Percentiles rank a stretch among this genome's conserved stretches.
Conservation (phyloP, 768 basidiomycete genomes). For the Pisolithus albus region DNA sequence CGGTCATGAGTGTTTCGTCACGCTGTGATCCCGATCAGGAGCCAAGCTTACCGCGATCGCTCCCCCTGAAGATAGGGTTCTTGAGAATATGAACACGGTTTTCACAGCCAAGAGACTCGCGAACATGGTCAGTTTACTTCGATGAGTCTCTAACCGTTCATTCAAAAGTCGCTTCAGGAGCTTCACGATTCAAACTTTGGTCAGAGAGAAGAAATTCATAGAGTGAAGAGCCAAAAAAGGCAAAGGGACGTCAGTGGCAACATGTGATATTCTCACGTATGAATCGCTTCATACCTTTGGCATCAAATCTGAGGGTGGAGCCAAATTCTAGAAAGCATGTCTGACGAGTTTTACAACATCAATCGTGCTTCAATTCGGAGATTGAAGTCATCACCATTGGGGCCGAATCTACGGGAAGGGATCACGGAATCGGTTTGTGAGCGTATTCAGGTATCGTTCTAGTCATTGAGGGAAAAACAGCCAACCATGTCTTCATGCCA, state of each 20-base stretch:
- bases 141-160: neutral
- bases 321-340: neutral
- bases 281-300: neutral
- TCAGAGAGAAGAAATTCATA: slow-evolving; percentile 77
- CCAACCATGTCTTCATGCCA: too few species aligned
- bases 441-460: neutral
- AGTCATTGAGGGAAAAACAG: too few species aligned
- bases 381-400: neutral
- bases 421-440: neutral
- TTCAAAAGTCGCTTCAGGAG: slow-evolving; percentile 40
- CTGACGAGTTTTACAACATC: neutral
- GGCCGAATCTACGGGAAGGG: neutral
- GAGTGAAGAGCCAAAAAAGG: slow-evolving; percentile 42
- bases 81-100: slow-evolving; percentile 83
- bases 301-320: slow-evolving; percentile 1
- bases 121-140: slow-evolving; percentile 66
- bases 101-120: slow-evolving; percentile 90
- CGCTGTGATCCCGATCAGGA: slow-evolving; percentile 35
- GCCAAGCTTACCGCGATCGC: slow-evolving; percentile 67
- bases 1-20: neutral
- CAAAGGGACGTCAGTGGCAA: neutral
- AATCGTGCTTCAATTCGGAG: neutral
- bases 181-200: slow-evolving; percentile 88
- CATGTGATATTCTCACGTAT: neutral
- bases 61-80: slow-evolving; percentile 72